Percentiles rank a stretch among this genome's conserved stretches.
phyloP scores from a whole-genome alignment of 345 rosid genomes.

The Camelina laxa region DNA sequence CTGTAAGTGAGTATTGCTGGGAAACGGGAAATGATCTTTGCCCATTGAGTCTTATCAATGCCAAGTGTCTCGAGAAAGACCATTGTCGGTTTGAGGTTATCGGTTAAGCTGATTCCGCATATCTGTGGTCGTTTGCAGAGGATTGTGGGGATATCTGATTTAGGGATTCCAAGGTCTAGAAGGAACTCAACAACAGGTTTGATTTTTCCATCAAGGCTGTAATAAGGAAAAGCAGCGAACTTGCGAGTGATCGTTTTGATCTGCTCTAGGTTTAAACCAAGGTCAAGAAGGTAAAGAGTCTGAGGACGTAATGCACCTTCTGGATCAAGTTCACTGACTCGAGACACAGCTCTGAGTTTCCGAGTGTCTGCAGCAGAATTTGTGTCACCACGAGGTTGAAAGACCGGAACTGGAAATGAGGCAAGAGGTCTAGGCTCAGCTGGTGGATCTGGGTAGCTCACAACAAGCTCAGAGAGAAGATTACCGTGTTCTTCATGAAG shows the following conservation, averaged over 20 bases:
- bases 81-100: conserved; percentile 85
- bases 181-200: conserved; percentile 89
- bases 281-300: conserved; percentile 71
- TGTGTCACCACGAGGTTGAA: conserved; percentile 42
- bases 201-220: conserved; percentile 83
- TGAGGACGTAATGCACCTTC: conserved; percentile 76
- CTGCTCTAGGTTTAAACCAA: conserved; percentile 81
- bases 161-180: conserved; percentile 75
- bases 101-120: conserved; percentile 80
- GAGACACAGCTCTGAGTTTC: conserved; percentile 67
- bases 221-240: conserved; percentile 83
- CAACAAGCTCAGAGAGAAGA: conserved; percentile 64
- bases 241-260: conserved; percentile 72
- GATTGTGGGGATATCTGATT: conserved; percentile 63
- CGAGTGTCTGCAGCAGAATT: conserved; percentile 50
- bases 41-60: conserved; percentile 82
- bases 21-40: conserved; percentile 78
- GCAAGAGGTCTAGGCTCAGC: conserved; percentile 47
- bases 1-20: conserved; percentile 85
- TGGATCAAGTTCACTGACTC: conserved; percentile 62
- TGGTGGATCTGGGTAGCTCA: conserved; percentile 70
- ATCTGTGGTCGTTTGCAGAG: conserved; percentile 83
- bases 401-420: conserved; percentile 30
- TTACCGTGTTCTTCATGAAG: conserved; percentile 69
- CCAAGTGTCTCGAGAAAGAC: conserved; percentile 71